Conservation (phyloP, 106 monocot genomes). For the Apostasia shenzhenica region DNA sequence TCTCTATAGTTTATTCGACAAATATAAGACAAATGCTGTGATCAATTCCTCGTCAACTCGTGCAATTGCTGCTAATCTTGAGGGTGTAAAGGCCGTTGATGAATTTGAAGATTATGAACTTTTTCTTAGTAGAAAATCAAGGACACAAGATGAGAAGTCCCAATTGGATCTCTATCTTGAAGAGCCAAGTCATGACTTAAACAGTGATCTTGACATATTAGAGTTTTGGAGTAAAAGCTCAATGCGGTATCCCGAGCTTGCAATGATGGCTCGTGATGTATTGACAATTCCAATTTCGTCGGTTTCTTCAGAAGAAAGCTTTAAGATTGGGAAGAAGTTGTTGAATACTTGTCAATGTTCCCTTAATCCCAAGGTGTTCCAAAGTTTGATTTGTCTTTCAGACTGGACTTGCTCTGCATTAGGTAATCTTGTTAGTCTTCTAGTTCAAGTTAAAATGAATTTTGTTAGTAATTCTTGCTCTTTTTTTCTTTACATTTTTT, state of each 20-base stretch:
- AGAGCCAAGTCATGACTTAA: constrained; percentile 5
- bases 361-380: constrained; percentile 1
- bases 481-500: not conserved
- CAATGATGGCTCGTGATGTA: constrained; percentile 12
- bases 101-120: constrained; percentile 15
- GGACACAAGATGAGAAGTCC: constrained; percentile 6
- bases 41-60: not conserved
- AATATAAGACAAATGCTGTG: constrained; percentile 6
- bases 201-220: constrained; percentile 2
- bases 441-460: not conserved
- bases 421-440: not conserved
- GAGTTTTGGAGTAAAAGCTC: constrained; percentile 3
- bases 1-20: constrained; percentile 6
- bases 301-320: constrained; percentile 8
- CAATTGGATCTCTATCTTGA: constrained; percentile 13
- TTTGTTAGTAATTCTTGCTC: not conserved
- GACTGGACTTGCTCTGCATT: constrained; percentile 1
- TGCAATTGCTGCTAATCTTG: not conserved
- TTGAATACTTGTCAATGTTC: constrained; percentile 4
- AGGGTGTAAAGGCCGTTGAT: not conserved
- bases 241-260: constrained; percentile 9
- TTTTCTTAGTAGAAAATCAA: constrained; percentile 2
- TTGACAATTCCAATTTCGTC: constrained; percentile 4
- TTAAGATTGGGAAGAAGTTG: constrained; percentile 3
- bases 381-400: constrained; percentile 16